phyloP scores from a whole-genome alignment of 257 asterid genomes.

The Solanum rostratum region DNA sequence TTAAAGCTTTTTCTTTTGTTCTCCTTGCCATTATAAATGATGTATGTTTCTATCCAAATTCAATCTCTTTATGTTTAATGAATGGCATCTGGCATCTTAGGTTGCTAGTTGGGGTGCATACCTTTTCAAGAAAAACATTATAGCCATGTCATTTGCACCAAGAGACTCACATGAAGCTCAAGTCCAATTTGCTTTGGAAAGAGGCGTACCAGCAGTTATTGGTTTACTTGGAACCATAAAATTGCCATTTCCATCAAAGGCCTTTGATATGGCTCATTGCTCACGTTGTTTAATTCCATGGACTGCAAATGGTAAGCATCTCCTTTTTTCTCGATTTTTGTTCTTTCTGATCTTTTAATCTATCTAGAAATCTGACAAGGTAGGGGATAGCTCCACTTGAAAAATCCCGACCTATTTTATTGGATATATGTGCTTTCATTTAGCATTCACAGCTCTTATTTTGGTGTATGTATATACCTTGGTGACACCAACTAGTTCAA shows the following conservation, averaged over 20 bases:
- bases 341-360: not conserved
- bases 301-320: constrained; percentile 26
- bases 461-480: not conserved
- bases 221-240: constrained; percentile 16
- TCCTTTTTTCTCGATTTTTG: not conserved
- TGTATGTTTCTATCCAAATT: not conserved
- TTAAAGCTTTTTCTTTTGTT: not conserved
- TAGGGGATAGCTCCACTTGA: not conserved
- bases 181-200: constrained; percentile 15
- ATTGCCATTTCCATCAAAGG: constrained; percentile 8
- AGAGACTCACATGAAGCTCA: constrained; percentile 16
- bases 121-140: constrained; percentile 12
- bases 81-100: not conserved
- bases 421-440: not conserved
- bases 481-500: not conserved
- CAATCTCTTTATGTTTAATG: not conserved
- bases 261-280: constrained; percentile 35
- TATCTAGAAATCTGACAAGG: not conserved
- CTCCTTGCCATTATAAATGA: not conserved
- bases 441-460: not conserved
- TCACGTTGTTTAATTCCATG: constrained; percentile 34
- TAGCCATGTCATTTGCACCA: constrained; percentile 14
- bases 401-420: not conserved
- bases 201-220: constrained; percentile 13
- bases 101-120: constrained; percentile 21